Base-by-base conservation (phyloP, 257 asterid species). In the Lycium ferocissimum region DNA sequence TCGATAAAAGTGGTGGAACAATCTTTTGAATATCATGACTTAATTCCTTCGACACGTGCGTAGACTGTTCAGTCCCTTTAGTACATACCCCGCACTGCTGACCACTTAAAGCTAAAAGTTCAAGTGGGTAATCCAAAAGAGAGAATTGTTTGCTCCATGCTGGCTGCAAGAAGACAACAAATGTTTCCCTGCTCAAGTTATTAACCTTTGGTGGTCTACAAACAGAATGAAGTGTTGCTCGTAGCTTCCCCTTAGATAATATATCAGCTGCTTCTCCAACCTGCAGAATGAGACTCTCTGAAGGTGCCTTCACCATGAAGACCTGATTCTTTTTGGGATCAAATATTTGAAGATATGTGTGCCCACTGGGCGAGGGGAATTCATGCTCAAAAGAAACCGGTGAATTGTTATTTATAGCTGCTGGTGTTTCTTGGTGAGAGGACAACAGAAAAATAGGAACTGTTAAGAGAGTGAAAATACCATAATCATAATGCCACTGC, bases 401-500 rank as follows among this genome's bases (percentile, higher is more conserved):
- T 62, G 82, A 45, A 70, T 45, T 20, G 20, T 54, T 51, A 45
- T 9, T 63, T 86, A 7, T 69, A 71, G 65, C 9, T 26, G 73
- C 75, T 58, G 43, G 15, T 49, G 51, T 2, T 85, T 82, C 85
- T 38, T 35, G 47, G 54, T 87, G 89, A 79, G 86, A 65, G 5
- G 94, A 86, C 83, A 88, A 72, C 82, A 89, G 85, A 84, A 93
- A 93, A 94, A 94, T 92, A 3, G 99, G 99, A 53, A 86, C 84
- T 0, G 98, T 92, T 88, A 96, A 66, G 78, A 96, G 79, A 53
- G 98, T 94, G 67, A 96, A 96, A 57, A 93, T 85, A 76, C 98
- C 99, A 85, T 96, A 96, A 89, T 96, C 98, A 78, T 96, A 96
- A 89, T 96, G 99, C 98, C 99, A 96, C 43, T 94, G 96, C 89